phyloP scores from a whole-genome alignment of 495 filamentous ascomycete species.

The Haplographium delicatum region DNA sequence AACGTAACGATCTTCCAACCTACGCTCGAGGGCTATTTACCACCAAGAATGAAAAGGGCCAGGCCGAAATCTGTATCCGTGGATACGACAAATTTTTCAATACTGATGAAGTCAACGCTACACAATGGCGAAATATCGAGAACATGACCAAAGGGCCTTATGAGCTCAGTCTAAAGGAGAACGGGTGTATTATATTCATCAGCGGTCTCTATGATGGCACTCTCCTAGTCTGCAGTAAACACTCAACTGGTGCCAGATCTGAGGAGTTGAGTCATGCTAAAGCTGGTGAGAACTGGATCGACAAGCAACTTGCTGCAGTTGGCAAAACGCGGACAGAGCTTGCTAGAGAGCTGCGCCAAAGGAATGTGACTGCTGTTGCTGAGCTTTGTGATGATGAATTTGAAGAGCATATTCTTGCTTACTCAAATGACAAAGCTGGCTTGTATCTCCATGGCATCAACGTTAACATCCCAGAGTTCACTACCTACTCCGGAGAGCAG shows the following conservation, averaged over 20 bases:
- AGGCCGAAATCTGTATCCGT: slow-evolving; percentile 71
- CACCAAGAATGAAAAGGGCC: slow-evolving; percentile 51
- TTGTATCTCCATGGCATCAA: slow-evolving; percentile 96
- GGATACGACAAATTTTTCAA: slow-evolving; percentile 99
- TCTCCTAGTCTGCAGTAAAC: slow-evolving; percentile 93
- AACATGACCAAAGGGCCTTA: slow-evolving; percentile 79
- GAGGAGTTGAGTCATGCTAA: slow-evolving; percentile 78
- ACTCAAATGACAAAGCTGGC: slow-evolving; percentile 75
- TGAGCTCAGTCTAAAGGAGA: slow-evolving; percentile 94
- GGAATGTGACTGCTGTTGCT: slow-evolving; percentile 90
- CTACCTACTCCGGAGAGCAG: slow-evolving; percentile 69
- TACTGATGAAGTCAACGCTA: slow-evolving; percentile 67
- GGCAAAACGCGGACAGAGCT: slow-evolving; percentile 75
- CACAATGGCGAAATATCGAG: slow-evolving; percentile 76
- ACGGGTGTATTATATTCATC: slow-evolving; percentile 98
- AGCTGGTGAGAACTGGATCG: slow-evolving; percentile 80
- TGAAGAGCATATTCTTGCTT: slow-evolving; percentile 94
- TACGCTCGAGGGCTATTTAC: slow-evolving; percentile 95
- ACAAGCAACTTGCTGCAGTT: slow-evolving; percentile 66
- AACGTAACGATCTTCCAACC: slow-evolving; percentile 73
- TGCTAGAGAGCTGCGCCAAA: slow-evolving; percentile 63
- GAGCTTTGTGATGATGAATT: slow-evolving; percentile 95
- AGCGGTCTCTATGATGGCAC: slow-evolving; percentile 83
- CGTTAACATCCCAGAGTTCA: slow-evolving; percentile 83
- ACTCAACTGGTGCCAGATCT: slow-evolving; percentile 75